phyloP scores from a whole-genome alignment of 1,284 basidiomycete species.

The Porodaedalea pini region DNA sequence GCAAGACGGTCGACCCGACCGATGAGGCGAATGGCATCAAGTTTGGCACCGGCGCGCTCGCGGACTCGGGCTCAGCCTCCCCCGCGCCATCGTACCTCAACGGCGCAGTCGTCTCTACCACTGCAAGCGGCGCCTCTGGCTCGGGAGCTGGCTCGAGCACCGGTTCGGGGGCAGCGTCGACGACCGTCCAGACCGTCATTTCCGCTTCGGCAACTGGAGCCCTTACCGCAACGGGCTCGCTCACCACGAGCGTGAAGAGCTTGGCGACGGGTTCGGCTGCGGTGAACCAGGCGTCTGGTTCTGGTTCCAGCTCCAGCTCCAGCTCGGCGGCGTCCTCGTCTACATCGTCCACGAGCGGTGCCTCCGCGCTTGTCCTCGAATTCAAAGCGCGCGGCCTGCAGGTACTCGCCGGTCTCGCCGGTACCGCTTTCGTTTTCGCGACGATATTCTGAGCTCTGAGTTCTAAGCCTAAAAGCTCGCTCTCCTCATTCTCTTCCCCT shows the following conservation, averaged over 20 bases:
- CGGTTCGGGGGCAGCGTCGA: not conserved
- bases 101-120: conserved; percentile 1
- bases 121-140: not conserved
- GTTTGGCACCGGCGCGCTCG: conserved; percentile 68
- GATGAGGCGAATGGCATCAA: conserved; percentile 55
- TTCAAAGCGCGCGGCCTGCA: conserved; percentile 16
- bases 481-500: too few species aligned
- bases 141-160: not conserved
- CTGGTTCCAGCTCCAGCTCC: not conserved
- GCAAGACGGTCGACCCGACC: conserved; percentile 47
- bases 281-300: not conserved
- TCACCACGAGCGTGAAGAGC: not conserved
- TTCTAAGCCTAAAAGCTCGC: not conserved
- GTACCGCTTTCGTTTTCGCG: conserved; percentile 15
- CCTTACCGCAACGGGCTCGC: conserved; percentile 28
- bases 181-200: conserved; percentile 35
- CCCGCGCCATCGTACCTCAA: conserved; percentile 27
- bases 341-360: conserved; percentile 8
- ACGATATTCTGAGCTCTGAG: conserved; percentile 4
- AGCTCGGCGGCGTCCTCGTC: not conserved
- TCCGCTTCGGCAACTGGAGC: conserved; percentile 44
- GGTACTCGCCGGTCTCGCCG: conserved; percentile 8
- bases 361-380: conserved; percentile 3
- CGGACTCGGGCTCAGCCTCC: conserved; percentile 34
- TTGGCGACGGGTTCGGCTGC: not conserved